Percentiles rank a stretch among this genome's conserved stretches.
phyloP scores from a whole-genome alignment of 176 grass and related monocot species.

The Aegilops umbellulata region DNA sequence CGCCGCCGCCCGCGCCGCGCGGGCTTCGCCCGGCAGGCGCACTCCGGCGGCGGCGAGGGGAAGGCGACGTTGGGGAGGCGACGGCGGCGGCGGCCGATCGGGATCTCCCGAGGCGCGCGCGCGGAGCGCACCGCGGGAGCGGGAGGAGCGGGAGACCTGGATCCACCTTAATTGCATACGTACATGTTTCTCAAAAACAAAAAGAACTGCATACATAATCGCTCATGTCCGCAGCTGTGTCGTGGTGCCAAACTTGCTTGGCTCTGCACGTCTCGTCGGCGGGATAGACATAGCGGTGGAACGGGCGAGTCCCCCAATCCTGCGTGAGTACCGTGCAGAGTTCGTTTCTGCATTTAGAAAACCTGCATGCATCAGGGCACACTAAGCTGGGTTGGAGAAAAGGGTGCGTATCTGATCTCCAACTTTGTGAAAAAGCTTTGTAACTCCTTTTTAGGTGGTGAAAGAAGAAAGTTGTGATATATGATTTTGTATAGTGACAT shows the following conservation, averaged over 20 bases:
- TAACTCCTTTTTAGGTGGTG: no score
- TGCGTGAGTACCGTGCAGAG: not conserved
- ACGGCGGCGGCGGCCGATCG: no score
- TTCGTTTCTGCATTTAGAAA: slow-evolving; percentile 5
- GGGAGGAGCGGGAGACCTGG: no score
- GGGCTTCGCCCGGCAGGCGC: no score
- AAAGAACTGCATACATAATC: not conserved
- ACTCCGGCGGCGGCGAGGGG: no score
- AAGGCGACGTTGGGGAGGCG: no score
- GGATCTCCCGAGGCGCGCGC: no score
- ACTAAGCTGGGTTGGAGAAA: not conserved
- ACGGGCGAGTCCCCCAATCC: not conserved
- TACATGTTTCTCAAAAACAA: no score
- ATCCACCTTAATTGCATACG: no score
- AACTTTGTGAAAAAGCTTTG: not conserved
- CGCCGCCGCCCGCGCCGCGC: no score
- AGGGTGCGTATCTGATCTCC: not conserved
- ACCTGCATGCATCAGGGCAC: slow-evolving; percentile 1
- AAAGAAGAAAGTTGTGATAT: not conserved
- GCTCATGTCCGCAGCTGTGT: not conserved
- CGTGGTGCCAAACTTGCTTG: not conserved
- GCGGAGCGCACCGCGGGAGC: no score
- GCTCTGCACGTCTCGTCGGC: not conserved
- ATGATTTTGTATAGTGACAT: not conserved
- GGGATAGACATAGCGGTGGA: not conserved